Conservation (phyloP, 2,329 filamentous ascomycete species). For the Aspergillus transmontanensis region DNA sequence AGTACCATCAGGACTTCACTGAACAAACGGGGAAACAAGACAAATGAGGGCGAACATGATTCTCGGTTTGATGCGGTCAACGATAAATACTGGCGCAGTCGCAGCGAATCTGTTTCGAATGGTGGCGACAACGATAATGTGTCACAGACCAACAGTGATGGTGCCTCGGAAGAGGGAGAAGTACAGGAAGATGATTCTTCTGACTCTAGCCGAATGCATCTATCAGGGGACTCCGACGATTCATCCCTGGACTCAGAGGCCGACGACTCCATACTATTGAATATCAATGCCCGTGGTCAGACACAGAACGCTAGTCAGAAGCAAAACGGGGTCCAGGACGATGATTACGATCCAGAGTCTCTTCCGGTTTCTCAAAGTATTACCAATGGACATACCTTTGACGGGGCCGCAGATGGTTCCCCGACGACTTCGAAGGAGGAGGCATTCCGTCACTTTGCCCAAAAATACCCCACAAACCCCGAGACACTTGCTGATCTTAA, state of each 20-base stretch:
- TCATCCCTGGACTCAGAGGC: constrained; percentile 39
- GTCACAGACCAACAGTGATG: constrained; percentile 12
- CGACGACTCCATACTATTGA: constrained; percentile 47
- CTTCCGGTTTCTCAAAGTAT: constrained; percentile 12
- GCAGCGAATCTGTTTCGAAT: constrained; percentile 36
- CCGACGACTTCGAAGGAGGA: constrained; percentile 33
- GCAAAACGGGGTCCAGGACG: constrained; percentile 14
- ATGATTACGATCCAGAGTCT: constrained; percentile 30
- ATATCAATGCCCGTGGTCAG: constrained; percentile 33
- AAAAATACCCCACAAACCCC: constrained; percentile 39
- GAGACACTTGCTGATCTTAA: constrained; percentile 41
- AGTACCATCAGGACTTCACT: constrained; percentile 47
- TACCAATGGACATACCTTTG: constrained; percentile 14
- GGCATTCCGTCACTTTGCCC: constrained; percentile 35
- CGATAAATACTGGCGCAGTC: constrained; percentile 40
- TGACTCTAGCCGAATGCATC: constrained; percentile 14
- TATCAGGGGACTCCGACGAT: constrained; percentile 34
- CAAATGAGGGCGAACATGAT: constrained; percentile 18
- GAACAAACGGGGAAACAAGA: constrained; percentile 28
- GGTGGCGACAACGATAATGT: constrained; percentile 16
- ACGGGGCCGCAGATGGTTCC: constrained; percentile 7
- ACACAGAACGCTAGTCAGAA: constrained; percentile 11
- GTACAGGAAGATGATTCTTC: constrained; percentile 25
- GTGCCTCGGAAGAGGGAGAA: constrained; percentile 32
- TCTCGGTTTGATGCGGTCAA: constrained; percentile 40